These are phyloP conservation scores for Colletotrichum spinosum DNA, from an alignment of 2,329 filamentous ascomycete species.

Conservation along the genomic window DNA sequence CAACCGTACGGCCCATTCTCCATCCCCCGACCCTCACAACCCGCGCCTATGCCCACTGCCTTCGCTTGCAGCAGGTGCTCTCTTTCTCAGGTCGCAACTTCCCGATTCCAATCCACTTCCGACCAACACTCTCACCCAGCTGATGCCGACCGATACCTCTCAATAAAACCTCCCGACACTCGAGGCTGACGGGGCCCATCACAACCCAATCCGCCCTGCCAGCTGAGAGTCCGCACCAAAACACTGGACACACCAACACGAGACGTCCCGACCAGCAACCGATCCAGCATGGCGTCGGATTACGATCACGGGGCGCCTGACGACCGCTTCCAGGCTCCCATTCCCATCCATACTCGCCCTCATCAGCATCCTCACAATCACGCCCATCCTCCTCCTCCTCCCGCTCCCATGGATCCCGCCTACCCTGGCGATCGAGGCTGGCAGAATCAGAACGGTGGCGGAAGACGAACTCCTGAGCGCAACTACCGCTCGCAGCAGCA, in stretches of 20 bases:
- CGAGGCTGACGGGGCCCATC: constrained; percentile 37
- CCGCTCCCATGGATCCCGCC: constrained; percentile 44
- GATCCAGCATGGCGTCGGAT: constrained; percentile 56
- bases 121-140: constrained; percentile 26
- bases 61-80: constrained; percentile 11
- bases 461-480: constrained; percentile 51
- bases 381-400: not conserved
- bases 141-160: constrained; percentile 38
- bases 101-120: constrained; percentile 23
- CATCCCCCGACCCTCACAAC: constrained; percentile 31
- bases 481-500: constrained; percentile 46
- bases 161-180: constrained; percentile 36
- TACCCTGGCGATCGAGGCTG: constrained; percentile 49
- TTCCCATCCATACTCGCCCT: too few relatives aligned
- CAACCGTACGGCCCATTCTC: constrained; percentile 29
- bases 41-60: constrained; percentile 4
- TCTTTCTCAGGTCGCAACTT: constrained; percentile 14
- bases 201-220: constrained; percentile 23
- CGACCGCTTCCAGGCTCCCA: constrained; percentile 49
- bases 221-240: constrained; percentile 37
- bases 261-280: not conserved
- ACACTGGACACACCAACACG: constrained; percentile 17
- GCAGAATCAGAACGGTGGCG: constrained; percentile 47
- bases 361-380: too few relatives aligned
- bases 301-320: constrained; percentile 56